phyloP scores from a whole-genome alignment of 2,329 filamentous ascomycete genomes.

The Diaporthe ampelina region DNA sequence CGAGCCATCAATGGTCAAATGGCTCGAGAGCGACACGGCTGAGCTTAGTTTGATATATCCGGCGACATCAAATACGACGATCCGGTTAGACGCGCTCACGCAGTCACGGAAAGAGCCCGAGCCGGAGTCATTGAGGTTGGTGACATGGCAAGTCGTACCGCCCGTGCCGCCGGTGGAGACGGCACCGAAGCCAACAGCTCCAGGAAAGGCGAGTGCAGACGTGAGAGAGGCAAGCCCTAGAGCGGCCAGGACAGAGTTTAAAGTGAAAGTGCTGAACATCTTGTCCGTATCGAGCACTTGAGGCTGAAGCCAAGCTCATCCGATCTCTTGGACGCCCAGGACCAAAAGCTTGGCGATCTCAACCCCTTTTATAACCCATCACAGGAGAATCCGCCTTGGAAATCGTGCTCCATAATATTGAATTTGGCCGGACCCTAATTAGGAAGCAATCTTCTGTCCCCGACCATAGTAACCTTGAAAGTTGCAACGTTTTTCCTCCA shows the following conservation, averaged over 20 bases:
- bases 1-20: conserved; percentile 61
- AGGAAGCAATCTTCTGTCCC: background rate
- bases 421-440: background rate
- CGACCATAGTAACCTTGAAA: background rate
- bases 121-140: conserved; percentile 60
- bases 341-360: conserved; percentile 8
- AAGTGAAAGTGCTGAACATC: conserved; percentile 20
- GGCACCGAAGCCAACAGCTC: conserved; percentile 62
- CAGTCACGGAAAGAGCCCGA: conserved; percentile 62
- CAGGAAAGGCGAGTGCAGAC: conserved; percentile 55
- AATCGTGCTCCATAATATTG: background rate
- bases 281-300: background rate
- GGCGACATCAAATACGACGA: conserved; percentile 59
- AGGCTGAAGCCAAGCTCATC: conserved; percentile 27
- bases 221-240: conserved; percentile 16
- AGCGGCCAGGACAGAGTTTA: background rate
- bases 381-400: background rate
- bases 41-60: conserved; percentile 60
- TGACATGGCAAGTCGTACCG: conserved; percentile 59
- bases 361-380: background rate
- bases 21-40: conserved; percentile 57
- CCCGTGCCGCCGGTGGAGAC: conserved; percentile 59
- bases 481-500: conserved; percentile 38
- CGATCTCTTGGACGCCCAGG: conserved; percentile 5
- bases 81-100: conserved; percentile 58